Percentiles rank a stretch among this genome's conserved stretches.
Evolutionary conservation across 805 yeast species (phyloP).

Genomic region (Saccharomyces mikatae): DNA sequence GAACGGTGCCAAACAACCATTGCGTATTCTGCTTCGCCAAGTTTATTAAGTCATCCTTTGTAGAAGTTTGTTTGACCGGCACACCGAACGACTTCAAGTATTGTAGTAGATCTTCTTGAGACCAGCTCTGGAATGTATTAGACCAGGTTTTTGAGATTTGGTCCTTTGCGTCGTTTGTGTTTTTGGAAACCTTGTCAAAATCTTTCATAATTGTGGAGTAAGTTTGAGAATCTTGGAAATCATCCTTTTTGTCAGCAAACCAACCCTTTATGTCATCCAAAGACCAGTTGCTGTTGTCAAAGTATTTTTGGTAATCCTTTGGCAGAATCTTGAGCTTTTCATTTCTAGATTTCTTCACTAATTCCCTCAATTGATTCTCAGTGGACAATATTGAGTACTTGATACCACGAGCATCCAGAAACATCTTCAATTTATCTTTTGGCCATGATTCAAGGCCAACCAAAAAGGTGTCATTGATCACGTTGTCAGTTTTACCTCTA

Average conservation of each 20-base stretch:
- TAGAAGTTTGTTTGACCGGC: conserved; percentile 13
- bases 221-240: conserved; percentile 6
- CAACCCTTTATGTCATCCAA: conserved; percentile 12
- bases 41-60: conserved; percentile 32
- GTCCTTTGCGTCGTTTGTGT: conserved; percentile 9
- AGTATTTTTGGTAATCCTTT: conserved; percentile 17
- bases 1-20: conserved; percentile 29
- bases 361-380: conserved; percentile 32
- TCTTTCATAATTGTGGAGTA: conserved; percentile 4
- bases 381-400: conserved; percentile 35
- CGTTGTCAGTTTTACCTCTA: conserved; percentile 27
- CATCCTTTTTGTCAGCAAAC: conserved; percentile 8
- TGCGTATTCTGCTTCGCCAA: conserved; percentile 37
- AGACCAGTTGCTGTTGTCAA: conserved; percentile 8
- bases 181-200: conserved; percentile 6
- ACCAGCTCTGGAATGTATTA: conserved; percentile 34
- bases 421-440: conserved; percentile 36
- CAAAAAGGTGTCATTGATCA: conserved; percentile 39
- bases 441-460: conserved; percentile 42
- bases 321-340: conserved; percentile 30
- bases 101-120: conserved; percentile 35
- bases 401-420: conserved; percentile 36
- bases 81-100: conserved; percentile 40
- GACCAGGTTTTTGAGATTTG: conserved; percentile 15
- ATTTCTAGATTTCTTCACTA: conserved; percentile 34